phyloP scores from a whole-genome alignment of 2,329 filamentous ascomycete species.

The Chaetomium sp. region DNA sequence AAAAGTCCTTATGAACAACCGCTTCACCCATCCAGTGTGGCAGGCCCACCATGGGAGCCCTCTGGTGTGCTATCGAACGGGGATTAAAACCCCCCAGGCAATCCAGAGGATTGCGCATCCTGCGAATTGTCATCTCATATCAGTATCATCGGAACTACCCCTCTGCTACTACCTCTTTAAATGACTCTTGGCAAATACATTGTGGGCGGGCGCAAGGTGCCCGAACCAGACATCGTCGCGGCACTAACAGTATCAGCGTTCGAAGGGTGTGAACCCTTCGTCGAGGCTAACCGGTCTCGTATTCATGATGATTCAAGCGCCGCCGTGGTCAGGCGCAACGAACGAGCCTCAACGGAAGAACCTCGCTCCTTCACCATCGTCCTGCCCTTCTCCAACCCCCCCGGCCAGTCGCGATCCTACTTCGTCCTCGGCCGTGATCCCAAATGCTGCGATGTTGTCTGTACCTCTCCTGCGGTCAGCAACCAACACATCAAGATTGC shows the following conservation, averaged over 20 bases:
- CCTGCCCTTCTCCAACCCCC: slow-evolving; percentile 3
- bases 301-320: background rate
- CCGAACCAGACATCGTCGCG: background rate
- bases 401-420: background rate
- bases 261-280: background rate
- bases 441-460: background rate
- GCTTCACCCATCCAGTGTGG: too few species aligned
- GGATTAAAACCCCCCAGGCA: background rate
- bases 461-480: background rate
- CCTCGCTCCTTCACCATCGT: background rate
- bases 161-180: background rate
- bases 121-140: background rate
- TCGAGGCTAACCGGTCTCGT: background rate
- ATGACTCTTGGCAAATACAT: background rate
- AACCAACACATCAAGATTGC: slow-evolving; percentile 1
- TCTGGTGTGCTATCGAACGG: too few species aligned
- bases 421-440: slow-evolving; percentile 11
- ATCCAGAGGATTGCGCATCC: background rate
- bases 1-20: background rate
- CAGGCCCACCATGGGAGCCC: background rate
- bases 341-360: background rate
- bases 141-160: background rate
- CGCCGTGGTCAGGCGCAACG: too few species aligned
- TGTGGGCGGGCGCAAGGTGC: background rate
- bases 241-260: background rate